Conservation (phyloP, 352 stramenopile genomes). For the Bremia lactucae region DNA sequence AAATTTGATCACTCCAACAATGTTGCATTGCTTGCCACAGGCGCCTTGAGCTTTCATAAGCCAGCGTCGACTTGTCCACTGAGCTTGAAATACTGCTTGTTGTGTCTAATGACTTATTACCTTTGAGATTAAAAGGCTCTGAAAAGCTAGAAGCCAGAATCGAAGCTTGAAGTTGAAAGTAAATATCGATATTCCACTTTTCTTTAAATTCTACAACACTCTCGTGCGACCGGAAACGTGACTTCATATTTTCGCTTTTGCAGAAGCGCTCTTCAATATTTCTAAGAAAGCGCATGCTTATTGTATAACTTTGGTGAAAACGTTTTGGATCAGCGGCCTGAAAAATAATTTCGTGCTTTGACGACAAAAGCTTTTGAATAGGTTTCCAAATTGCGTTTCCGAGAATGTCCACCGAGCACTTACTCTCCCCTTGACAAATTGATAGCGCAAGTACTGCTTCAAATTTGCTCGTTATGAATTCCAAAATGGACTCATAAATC, state of each 20-base stretch:
- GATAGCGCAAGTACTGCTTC: conserved; percentile 39
- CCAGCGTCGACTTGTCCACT: conserved; percentile 7
- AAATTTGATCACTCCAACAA: conserved; percentile 53
- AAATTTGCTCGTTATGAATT: conserved; percentile 71
- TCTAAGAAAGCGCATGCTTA: conserved; percentile 61
- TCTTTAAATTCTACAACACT: conserved; percentile 74
- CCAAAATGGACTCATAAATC: conserved; percentile 63
- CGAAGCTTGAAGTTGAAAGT: conserved; percentile 68
- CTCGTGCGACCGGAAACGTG: conserved; percentile 56
- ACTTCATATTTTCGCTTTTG: conserved; percentile 40
- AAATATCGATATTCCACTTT: conserved; percentile 84
- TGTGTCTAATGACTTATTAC: conserved; percentile 14
- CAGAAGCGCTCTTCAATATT: conserved; percentile 49
- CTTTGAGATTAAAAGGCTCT: conserved; percentile 31
- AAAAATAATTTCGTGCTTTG: conserved; percentile 76
- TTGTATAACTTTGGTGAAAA: conserved; percentile 76
- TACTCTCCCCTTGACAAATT: conserved; percentile 54
- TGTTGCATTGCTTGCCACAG: conserved; percentile 39
- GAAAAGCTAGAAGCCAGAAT: conserved; percentile 44
- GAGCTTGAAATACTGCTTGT: neutral
- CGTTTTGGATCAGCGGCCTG: conserved; percentile 62
- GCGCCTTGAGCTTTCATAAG: conserved; percentile 40
- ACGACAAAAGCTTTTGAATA: conserved; percentile 47
- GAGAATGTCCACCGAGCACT: conserved; percentile 66
- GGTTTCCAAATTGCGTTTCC: conserved; percentile 79